phyloP scores from a whole-genome alignment of 2,329 filamentous ascomycete genomes.

The Colletotrichum cordylinicola region DNA sequence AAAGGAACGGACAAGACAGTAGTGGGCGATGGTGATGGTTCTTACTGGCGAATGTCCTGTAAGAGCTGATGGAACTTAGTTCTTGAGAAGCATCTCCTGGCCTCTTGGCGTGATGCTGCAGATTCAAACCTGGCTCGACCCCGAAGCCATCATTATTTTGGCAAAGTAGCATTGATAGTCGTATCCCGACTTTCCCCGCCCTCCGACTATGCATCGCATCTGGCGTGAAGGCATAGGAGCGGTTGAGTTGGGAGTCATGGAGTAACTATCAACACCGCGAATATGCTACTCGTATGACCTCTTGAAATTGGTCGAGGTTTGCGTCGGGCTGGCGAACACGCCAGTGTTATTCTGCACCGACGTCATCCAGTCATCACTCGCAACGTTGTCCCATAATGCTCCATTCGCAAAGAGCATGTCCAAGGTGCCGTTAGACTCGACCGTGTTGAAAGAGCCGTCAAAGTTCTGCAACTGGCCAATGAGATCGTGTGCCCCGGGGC shows the following conservation, averaged over 20 bases:
- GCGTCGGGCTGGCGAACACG: not conserved
- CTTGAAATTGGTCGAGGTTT: not conserved
- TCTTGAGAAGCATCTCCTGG: too few relatives aligned
- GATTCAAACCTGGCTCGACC: not conserved
- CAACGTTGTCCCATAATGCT: constrained; percentile 4
- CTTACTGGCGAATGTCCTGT: not conserved
- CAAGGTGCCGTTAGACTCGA: constrained; percentile 12
- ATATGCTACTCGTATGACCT: constrained; percentile 1
- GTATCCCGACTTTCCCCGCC: not conserved
- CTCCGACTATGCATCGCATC: not conserved
- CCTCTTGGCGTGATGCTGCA: too few relatives aligned
- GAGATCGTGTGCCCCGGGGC: not conserved
- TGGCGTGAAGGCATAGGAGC: not conserved
- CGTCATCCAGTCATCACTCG: constrained; percentile 8
- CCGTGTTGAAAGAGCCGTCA: constrained; percentile 12
- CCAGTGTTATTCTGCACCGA: constrained; percentile 3
- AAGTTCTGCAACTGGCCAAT: constrained; percentile 14
- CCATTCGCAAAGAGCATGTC: constrained; percentile 19
- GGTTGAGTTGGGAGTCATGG: not conserved
- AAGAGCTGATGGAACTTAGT: not conserved
- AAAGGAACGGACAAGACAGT: not conserved
- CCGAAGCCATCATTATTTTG: not conserved
- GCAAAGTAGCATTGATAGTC: not conserved
- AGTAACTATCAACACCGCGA: not conserved
- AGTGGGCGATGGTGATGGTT: not conserved